These are phyloP conservation scores for Euphrasia arctica DNA, from an alignment of 305 asterid species.

Conservation along the genomic window DNA sequence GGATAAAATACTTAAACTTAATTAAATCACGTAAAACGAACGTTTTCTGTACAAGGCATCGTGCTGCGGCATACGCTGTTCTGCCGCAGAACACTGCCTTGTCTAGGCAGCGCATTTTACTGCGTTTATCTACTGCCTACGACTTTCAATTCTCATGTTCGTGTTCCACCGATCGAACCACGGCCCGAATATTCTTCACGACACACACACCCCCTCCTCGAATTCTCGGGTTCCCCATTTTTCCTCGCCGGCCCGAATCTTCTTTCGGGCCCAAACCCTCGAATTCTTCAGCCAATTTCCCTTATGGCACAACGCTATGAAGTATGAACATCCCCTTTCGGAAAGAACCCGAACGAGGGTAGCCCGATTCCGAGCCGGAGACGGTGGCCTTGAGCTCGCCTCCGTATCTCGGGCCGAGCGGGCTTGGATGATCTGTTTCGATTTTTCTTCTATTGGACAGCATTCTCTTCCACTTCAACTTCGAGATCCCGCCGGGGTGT, in stretches of 20 bases:
- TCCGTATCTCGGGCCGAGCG: constrained; percentile 89
- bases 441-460: constrained; percentile 53
- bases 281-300: constrained; percentile 32
- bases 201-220: too few species aligned
- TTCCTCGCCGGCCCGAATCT: constrained; percentile 9
- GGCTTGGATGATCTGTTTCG: constrained; percentile 85
- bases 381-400: constrained; percentile 93
- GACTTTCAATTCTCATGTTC: neutral
- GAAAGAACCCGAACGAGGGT: too few species aligned
- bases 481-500: constrained; percentile 41
- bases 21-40: too few species aligned
- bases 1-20: too few species aligned
- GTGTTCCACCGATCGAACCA: constrained; percentile 14
- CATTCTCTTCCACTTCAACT: constrained; percentile 99
- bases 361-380: constrained; percentile 37
- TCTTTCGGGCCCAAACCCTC: constrained; percentile 24
- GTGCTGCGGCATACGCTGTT: too few species aligned
- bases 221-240: too few species aligned
- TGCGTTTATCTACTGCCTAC: too few species aligned
- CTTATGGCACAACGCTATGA: constrained; percentile 71
- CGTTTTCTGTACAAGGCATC: too few species aligned
- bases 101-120: too few species aligned
- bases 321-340: constrained; percentile 63
- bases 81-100: too few species aligned
- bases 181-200: neutral